These are phyloP conservation scores for Phellinidium pouzarii DNA, from an alignment of 1,284 basidiomycete genomes.

Conservation along the genomic window DNA sequence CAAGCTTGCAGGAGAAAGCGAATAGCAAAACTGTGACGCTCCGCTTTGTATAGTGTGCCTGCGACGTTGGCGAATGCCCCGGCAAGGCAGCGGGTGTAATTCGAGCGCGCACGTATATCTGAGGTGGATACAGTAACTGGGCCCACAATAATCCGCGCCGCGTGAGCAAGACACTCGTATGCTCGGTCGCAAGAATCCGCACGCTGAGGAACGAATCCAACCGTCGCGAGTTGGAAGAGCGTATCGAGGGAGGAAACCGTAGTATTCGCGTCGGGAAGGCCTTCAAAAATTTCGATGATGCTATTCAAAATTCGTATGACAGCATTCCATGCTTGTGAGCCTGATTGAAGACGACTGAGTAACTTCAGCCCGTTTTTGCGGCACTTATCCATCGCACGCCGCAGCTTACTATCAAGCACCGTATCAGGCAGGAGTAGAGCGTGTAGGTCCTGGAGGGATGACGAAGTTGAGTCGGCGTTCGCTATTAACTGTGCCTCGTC, in stretches of 20 bases:
- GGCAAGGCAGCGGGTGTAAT: conserved; percentile 58
- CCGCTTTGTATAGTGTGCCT: conserved; percentile 55
- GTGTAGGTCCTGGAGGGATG: conserved; percentile 4
- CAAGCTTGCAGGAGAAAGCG: conserved; percentile 62
- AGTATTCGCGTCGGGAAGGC: conserved; percentile 26
- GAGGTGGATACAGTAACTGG: conserved; percentile 17
- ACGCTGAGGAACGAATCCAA: conserved; percentile 36
- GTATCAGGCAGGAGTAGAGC: neutral
- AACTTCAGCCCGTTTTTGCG: conserved; percentile 41
- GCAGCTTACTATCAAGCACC: conserved; percentile 31
- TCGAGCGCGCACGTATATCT: conserved; percentile 30
- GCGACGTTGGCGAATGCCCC: conserved; percentile 63
- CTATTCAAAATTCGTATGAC: conserved; percentile 16
- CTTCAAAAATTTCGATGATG: conserved; percentile 18
- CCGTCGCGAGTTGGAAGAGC: conserved; percentile 52
- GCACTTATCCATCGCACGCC: conserved; percentile 53
- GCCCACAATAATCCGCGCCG: conserved; percentile 31
- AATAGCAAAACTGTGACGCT: conserved; percentile 51
- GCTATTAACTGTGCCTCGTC: conserved; percentile 20
- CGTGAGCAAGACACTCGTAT: conserved; percentile 43
- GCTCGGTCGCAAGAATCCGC: conserved; percentile 45
- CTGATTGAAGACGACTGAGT: conserved; percentile 22
- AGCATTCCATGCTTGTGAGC: neutral
- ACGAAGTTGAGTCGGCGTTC: neutral
- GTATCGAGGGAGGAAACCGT: conserved; percentile 47